Percentiles rank a stretch among this genome's conserved stretches.
Conservation (phyloP, 345 rosid genomes). For the Rhodamnia rubescens region DNA sequence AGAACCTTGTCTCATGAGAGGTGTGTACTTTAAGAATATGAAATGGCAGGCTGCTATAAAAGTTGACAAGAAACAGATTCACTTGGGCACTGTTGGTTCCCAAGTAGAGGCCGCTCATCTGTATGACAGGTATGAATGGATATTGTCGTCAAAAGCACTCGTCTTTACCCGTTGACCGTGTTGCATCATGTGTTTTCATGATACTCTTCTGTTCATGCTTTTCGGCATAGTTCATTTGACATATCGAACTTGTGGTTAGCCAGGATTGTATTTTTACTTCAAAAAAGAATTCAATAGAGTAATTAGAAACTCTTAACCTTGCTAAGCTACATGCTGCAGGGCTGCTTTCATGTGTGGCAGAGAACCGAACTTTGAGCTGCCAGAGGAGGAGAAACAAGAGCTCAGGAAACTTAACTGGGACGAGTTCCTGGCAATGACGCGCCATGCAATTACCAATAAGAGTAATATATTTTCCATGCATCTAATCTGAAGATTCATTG, state of each 20-base stretch:
- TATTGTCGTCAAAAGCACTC: not conserved
- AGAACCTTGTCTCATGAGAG: slow-evolving; percentile 94
- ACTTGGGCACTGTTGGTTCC: slow-evolving; percentile 86
- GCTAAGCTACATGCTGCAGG: slow-evolving; percentile 20
- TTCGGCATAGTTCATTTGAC: not conserved
- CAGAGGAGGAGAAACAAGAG: slow-evolving; percentile 69
- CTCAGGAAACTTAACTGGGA: slow-evolving; percentile 74
- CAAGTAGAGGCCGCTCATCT: slow-evolving; percentile 93
- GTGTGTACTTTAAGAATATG: slow-evolving; percentile 96
- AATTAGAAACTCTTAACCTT: not conserved
- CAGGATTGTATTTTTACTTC: not conserved
- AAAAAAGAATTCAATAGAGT: not conserved
- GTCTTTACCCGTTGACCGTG: not conserved
- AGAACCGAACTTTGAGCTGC: slow-evolving; percentile 83
- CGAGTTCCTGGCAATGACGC: slow-evolving; percentile 74
- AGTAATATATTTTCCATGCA: slow-evolving; percentile 26
- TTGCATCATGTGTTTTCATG: not conserved
- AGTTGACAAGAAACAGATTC: slow-evolving; percentile 94
- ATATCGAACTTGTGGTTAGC: not conserved
- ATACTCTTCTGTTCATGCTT: not conserved
- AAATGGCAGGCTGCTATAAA: slow-evolving; percentile 99
- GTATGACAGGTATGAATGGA: slow-evolving; percentile 60
- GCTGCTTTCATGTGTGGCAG: slow-evolving; percentile 99
- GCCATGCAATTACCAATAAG: slow-evolving; percentile 74
- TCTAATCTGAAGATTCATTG: not conserved